A percentile compares a stretch with the other conserved stretches of the same genome.
phyloP scores from a whole-genome alignment of 208 protist genomes.

The Tritrichomonas musculus region DNA sequence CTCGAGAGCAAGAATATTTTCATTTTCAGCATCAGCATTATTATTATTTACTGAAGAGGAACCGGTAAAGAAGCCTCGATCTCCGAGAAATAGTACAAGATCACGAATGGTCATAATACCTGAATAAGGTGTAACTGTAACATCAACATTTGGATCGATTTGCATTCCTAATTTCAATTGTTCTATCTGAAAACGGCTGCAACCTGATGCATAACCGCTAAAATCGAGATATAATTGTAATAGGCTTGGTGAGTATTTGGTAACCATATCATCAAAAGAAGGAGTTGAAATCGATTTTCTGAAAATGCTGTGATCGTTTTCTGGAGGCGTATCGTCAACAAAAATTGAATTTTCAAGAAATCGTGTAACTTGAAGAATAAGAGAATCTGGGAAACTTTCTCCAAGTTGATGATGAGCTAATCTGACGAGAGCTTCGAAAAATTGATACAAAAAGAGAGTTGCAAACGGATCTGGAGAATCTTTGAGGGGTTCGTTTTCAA shows the following conservation, averaged over 20 bases:
- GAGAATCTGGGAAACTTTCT: background rate
- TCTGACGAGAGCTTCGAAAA: background rate
- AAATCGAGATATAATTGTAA: background rate
- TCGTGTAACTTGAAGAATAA: slow-evolving; percentile 2
- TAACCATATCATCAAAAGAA: slow-evolving; percentile 14
- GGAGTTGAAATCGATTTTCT: background rate
- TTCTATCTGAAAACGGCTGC: background rate
- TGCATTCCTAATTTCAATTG: background rate
- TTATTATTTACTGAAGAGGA: no score
- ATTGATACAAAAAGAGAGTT: slow-evolving; percentile 1
- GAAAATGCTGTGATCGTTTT: background rate
- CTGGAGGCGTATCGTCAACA: background rate
- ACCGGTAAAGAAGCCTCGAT: background rate
- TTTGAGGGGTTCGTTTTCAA: background rate
- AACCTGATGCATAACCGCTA: background rate
- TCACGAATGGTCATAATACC: background rate
- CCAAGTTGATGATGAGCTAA: background rate
- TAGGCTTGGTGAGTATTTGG: background rate
- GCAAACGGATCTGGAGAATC: slow-evolving; percentile 10
- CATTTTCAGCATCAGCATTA: no score
- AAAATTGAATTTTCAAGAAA: slow-evolving; percentile 22
- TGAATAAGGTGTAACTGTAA: background rate
- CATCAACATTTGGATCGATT: slow-evolving; percentile 34
- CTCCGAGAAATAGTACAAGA: background rate
- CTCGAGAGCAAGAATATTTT: no score